Evolutionary conservation across 805 yeast genomes (phyloP), one percentile per base, ranked within the genome.

Genomic region (Saccharomycopsis javanensis): DNA sequence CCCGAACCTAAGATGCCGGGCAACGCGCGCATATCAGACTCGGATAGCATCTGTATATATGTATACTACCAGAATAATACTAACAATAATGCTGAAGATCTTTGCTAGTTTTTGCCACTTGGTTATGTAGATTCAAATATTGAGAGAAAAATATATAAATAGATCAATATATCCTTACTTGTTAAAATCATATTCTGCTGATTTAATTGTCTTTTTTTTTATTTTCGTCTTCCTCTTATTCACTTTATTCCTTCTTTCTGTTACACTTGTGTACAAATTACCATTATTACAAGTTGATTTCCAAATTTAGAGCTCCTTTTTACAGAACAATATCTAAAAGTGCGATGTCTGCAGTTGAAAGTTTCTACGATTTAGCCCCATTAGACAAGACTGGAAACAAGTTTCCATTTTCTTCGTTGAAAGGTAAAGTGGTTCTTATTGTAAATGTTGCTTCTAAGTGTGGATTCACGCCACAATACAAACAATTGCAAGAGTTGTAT

Each of bases 361-460:
- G 71, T 8, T 84, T 89, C 66, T 88, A 88, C 78, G 82, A 77
- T 1, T 80, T 86, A 60, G 67, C 77, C 15, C 86, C 94, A n/a
- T 64, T 68, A 45, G 88, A 85, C 72, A 76, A 77, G 66, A 73
- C 76, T 53, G 85, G 84, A 35, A 66, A 81, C 61, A 79, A 79
- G 20, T 84, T 74, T 68, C 78, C 85, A 30, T 82, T 89, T 64
- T 64, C 70, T 48, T 72, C 82, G 59, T 74, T 86, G 58, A 77
- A 84, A 68, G 95, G 92, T 46, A 86, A 89, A 69, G 95, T 85
- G 50, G 91, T 90, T 16, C 69, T 89, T 50, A 75, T 90, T 57
- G 95, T 90, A 60, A 89, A 89, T 69, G 92, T 88, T 37, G 97
- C 97, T 16, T 85, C 94, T 66, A 85, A 88, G 71, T 88, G 95